Base-by-base conservation (phyloP, 73 alveolate genomes). In the Symbiodinium natans region DNA sequence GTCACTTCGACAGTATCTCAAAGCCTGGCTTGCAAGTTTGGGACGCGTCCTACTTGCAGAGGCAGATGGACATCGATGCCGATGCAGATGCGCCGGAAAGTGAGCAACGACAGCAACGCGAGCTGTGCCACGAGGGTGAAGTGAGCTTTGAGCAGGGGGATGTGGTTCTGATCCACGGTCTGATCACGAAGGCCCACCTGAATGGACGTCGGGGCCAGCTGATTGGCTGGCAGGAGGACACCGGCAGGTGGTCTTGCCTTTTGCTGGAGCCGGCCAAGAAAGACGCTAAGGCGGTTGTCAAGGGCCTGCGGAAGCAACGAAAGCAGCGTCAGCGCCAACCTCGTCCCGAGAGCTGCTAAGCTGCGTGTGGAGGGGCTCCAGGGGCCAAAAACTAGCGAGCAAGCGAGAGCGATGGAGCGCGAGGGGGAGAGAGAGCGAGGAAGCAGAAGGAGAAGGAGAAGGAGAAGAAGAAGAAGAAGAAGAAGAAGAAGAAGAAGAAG, bases 11-110 rank as follows among this genome's bases (percentile, higher is more conserved):
- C 83, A 41, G 80, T 80, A 52, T 90, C 52, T 82, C 97, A 9
- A 90, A 54, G 89, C 97, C 97, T 13, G 97, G 97, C 23, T 34
- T 90, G 88, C 87, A 90, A n/a, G 88, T 90, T 17, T 90, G 87
- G 89, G 56, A 38, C 19, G 38, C 88, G 21, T 56, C 87, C 13
- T 29, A 86, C 9, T n/a, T 63, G 80, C 38, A 63, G 80, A 63
- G 27, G 80, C 80, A 36, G 80, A 63, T 29, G 11, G 80, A 63
- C 11, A 63, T n/a, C 21, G 89, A 23, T 3, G 36, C 39, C n/a
- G 94, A 59, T 33, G 31, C 6, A 25, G 80, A n/a, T n/a, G n/a
- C 83, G 4, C 33, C 52, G 23, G 95, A 40, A 27, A 43, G 31
- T 1, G 82, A n/a, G 33, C 42, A 38, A 21, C 74, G 42, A 5